Percentiles rank a stretch among this genome's conserved stretches.
Evolutionary conservation across 169 alveolate genomes (phyloP).

Genomic region (Toxoplasma gondii): DNA sequence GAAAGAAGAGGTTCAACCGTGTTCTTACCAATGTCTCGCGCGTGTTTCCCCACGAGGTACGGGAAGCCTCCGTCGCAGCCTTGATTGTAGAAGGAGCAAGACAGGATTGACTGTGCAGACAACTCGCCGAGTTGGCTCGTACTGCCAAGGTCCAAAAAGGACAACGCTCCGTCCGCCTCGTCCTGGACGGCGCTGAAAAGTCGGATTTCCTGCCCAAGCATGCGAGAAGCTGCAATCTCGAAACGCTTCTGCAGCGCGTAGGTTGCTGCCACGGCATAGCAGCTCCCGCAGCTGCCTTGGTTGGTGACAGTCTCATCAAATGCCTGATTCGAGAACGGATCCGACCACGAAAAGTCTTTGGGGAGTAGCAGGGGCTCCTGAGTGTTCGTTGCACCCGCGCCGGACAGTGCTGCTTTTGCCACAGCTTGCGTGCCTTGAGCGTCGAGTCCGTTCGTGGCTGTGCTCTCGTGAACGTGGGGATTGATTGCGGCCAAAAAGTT

Average conservation of each 20-base stretch:
- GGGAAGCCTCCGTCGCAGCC: conserved; percentile 93
- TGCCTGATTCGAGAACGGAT: conserved; percentile 70
- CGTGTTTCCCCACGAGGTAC: conserved; percentile 88
- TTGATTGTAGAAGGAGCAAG: conserved; percentile 83
- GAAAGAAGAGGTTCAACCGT: too few species aligned
- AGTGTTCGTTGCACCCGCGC: neutral
- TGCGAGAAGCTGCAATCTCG: conserved; percentile 74
- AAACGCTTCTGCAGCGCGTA: conserved; percentile 80
- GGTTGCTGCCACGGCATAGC: conserved; percentile 83
- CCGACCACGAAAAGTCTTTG: conserved; percentile 67
- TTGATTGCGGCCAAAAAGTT: neutral
- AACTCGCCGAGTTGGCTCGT: conserved; percentile 47
- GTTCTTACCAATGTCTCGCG: conserved; percentile 70
- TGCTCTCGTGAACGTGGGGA: neutral
- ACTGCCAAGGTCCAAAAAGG: neutral
- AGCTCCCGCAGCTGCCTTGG: conserved; percentile 90
- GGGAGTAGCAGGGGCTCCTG: conserved; percentile 54
- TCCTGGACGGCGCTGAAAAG: neutral
- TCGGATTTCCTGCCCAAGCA: conserved; percentile 28
- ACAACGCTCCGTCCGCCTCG: neutral
- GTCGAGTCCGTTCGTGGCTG: neutral
- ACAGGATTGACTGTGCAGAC: conserved; percentile 76
- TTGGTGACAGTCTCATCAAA: conserved; percentile 29
- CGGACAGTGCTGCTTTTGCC: neutral
- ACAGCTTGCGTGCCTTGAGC: neutral